Evolutionary conservation across 2,329 filamentous ascomycete genomes (phyloP).

Genomic region (Aspergillus arachidicola): DNA sequence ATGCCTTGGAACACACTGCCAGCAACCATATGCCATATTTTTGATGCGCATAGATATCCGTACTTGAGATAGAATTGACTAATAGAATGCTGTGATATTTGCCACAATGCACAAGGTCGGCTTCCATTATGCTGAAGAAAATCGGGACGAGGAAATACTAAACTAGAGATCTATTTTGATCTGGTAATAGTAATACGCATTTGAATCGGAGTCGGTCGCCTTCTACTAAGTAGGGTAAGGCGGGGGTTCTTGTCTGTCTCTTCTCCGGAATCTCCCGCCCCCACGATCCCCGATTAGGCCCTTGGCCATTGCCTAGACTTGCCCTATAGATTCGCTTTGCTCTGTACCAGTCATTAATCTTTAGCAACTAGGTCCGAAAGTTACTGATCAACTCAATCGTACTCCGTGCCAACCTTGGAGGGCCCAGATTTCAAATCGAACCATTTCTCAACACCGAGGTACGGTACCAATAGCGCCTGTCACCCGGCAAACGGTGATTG

Average conservation of each 20-base stretch:
- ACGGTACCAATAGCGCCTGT: not conserved
- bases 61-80: not conserved
- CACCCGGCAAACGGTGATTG: not conserved
- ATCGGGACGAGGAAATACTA: not conserved
- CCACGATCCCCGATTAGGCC: constrained; percentile 6
- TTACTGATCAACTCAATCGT: not conserved
- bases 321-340: not conserved
- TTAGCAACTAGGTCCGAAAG: not conserved
- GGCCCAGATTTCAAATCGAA: not conserved
- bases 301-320: not conserved
- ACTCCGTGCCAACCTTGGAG: not conserved
- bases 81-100: not conserved
- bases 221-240: not conserved
- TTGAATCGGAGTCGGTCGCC: not conserved
- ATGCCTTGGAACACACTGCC: too few species aligned
- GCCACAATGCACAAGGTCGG: not conserved
- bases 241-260: not conserved
- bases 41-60: not conserved
- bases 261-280: constrained; percentile 15
- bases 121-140: not conserved
- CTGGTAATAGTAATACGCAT: not conserved
- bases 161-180: not conserved
- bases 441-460: not conserved
- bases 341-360: not conserved
- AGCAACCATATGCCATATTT: too few species aligned